Percentiles rank a stretch among this genome's conserved stretches.
Conservation (phyloP, 495 filamentous ascomycete genomes). For the Aspergillus asperescens region DNA sequence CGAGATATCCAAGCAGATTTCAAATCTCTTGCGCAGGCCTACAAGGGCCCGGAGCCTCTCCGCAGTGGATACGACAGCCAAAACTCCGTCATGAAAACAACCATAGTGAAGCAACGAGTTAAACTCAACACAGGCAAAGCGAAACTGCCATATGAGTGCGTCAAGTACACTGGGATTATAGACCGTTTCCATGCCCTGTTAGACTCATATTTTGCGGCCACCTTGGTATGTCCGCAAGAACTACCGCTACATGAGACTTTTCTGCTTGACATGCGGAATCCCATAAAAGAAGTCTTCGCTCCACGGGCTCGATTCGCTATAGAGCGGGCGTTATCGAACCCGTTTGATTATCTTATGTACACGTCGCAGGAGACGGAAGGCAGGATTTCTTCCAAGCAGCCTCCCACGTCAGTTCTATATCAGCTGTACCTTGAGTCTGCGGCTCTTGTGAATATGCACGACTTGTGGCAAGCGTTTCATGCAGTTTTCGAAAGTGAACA, state of each 20-base stretch:
- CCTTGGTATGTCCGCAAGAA: conserved; percentile 53
- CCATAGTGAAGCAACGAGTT: conserved; percentile 81
- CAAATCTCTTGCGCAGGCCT: conserved; percentile 30
- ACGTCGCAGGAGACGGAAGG: conserved; percentile 32
- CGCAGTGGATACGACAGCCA: conserved; percentile 70
- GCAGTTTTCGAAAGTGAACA: conserved; percentile 65
- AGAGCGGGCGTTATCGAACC: conserved; percentile 71
- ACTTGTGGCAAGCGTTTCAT: conserved; percentile 85
- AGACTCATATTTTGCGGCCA: conserved; percentile 47
- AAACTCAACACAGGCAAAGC: conserved; percentile 78
- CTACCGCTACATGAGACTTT: conserved; percentile 76
- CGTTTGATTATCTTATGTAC: conserved; percentile 82
- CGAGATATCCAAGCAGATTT: conserved; percentile 25
- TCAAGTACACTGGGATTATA: conserved; percentile 69
- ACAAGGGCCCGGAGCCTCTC: conserved; percentile 46
- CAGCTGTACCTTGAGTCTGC: conserved; percentile 89
- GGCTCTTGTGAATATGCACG: conserved; percentile 77
- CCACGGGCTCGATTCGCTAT: conserved; percentile 73
- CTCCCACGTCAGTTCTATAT: conserved; percentile 77
- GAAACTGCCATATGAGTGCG: conserved; percentile 65
- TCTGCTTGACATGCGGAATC: conserved; percentile 74
- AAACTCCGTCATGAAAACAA: conserved; percentile 69
- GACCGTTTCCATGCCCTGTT: conserved; percentile 56
- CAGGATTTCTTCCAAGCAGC: conserved; percentile 57
- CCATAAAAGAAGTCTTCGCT: conserved; percentile 75